These are phyloP conservation scores for Quercus lobata DNA, from an alignment of 331 rosid species.

Conservation along the genomic window DNA sequence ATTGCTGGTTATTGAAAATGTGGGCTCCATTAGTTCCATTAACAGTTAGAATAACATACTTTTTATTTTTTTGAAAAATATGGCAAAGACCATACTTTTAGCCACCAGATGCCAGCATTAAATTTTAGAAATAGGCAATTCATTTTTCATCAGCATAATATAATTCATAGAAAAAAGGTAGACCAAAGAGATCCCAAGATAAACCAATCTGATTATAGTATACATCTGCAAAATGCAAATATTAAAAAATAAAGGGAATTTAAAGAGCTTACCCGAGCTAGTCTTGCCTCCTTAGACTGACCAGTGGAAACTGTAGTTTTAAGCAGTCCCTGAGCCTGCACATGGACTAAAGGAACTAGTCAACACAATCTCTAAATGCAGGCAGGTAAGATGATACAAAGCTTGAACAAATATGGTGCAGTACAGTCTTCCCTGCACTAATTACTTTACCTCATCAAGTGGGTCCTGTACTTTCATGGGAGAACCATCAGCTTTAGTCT, in stretches of 20 bases:
- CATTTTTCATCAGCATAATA: background rate
- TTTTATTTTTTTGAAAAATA: too few species aligned
- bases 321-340: constrained; percentile 97
- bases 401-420: background rate
- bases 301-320: constrained; percentile 83
- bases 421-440: constrained; percentile 15
- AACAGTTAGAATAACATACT: background rate
- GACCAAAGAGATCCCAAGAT: background rate
- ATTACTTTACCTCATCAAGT: constrained; percentile 82
- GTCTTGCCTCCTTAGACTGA: constrained; percentile 97
- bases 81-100: background rate
- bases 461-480: constrained; percentile 64
- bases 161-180: background rate
- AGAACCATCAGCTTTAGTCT: constrained; percentile 46
- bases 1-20: background rate
- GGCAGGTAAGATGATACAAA: background rate
- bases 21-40: background rate
- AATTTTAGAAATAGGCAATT: background rate
- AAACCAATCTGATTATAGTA: background rate
- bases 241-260: background rate
- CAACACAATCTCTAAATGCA: constrained; percentile 33
- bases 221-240: background rate
- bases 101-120: background rate
- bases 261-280: constrained; percentile 78
- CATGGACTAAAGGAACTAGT: constrained; percentile 55